Evolutionary conservation across 805 yeast species (phyloP), one percentile per base, ranked within the genome.

Genomic region (Yamadazyma sp.): DNA sequence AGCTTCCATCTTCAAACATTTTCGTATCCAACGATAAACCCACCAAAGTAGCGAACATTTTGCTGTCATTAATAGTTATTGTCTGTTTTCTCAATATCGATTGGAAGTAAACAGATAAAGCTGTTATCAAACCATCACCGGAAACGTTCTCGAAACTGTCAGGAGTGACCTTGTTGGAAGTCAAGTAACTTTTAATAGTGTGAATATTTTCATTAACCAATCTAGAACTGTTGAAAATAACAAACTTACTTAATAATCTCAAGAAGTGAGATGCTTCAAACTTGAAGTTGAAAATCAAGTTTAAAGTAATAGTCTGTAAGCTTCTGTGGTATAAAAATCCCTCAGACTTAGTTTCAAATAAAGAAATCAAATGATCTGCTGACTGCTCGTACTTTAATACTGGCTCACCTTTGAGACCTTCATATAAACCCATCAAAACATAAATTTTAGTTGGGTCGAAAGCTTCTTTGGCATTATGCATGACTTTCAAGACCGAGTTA

Each of bases 381-480:
- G 61, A 64, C 3, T 37, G 37, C 2, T 57, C 63, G 28, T 20
- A 22, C 12, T 44, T 24, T 21, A 67, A 50, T 1, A 61, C 59
- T 18, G 42, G 35, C 22, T 46, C 48, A 1, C 38, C 37, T 12
- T 55, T 47, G 16, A 83, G 57, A 1, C 85, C 89, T n/a, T 61
- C 48, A 7, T 73, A 50, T 9, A 86, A 45, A 4, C 93, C 95
- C 19, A 64, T 54, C 1, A 78, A 49, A 3, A 82, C 53, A 44
- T 77, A 84, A 2, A 83, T 70, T 55, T 84, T 75, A 0, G 88
- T 77, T 3, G 89, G 87, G 45, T 80, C 95, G 60, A 77, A 87
- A 0, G 79, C 60, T 6, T 73, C 70, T 29, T 72, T 70, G 14
- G 69, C 53, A 6, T 69, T 69, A 17, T 62, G 68, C 28, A 87